Evolutionary conservation across 495 filamentous ascomycete genomes (phyloP).

Genomic region (Massariosphaeria phaeospora): DNA sequence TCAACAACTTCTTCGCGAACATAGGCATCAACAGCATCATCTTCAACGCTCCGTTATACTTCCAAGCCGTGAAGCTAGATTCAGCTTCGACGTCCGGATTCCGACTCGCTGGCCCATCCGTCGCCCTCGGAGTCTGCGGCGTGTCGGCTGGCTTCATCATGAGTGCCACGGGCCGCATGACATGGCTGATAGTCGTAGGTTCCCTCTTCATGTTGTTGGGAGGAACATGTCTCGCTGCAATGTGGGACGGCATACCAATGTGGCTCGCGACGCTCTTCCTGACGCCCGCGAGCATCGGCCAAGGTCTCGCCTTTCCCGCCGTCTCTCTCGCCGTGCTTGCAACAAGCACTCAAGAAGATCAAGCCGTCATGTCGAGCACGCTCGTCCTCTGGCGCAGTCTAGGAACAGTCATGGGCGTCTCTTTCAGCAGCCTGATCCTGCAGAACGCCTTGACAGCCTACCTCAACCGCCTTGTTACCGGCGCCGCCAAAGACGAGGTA

Average conservation of each 20-base stretch:
- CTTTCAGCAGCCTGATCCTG: slow-evolving; percentile 65
- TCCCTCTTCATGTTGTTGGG: slow-evolving; percentile 54
- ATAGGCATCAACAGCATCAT: slow-evolving; percentile 63
- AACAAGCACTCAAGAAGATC: slow-evolving; percentile 60
- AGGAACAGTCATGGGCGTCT: slow-evolving; percentile 67
- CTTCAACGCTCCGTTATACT: slow-evolving; percentile 77
- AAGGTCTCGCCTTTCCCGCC: slow-evolving; percentile 61
- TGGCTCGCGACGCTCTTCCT: slow-evolving; percentile 59
- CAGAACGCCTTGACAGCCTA: slow-evolving; percentile 64
- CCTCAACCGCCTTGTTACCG: slow-evolving; percentile 54
- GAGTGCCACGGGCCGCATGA: slow-evolving; percentile 58
- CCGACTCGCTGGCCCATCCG: slow-evolving; percentile 58
- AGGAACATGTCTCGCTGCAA: slow-evolving; percentile 48
- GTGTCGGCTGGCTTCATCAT: slow-evolving; percentile 67
- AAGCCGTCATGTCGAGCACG: slow-evolving; percentile 70
- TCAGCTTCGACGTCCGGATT: slow-evolving; percentile 66
- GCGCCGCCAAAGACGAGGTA: slow-evolving; percentile 49
- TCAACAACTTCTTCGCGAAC: slow-evolving; percentile 62
- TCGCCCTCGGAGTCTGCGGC: slow-evolving; percentile 55
- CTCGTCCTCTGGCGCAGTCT: slow-evolving; percentile 63
- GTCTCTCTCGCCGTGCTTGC: slow-evolving; percentile 65
- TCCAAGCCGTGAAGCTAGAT: slow-evolving; percentile 72
- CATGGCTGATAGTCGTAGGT: slow-evolving; percentile 58
- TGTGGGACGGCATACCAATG: slow-evolving; percentile 51
- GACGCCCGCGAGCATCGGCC: slow-evolving; percentile 55